Base-by-base conservation (phyloP, 441 rosid species). In the Dalechampia spathulata region DNA sequence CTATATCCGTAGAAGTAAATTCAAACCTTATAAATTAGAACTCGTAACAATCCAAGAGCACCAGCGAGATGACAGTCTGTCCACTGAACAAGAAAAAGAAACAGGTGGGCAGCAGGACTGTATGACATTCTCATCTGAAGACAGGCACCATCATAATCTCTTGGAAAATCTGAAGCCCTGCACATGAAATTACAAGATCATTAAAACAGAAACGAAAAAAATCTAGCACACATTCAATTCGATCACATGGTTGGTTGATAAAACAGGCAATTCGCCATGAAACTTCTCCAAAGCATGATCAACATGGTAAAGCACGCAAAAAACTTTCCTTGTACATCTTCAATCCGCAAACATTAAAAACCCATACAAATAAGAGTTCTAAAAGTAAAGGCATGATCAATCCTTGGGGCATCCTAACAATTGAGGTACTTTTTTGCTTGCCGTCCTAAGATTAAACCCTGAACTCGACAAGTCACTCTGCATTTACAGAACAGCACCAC, bases 71-170 rank as follows among this genome's bases (percentile, higher is more conserved):
- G 64, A 61, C 84, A 83, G 57, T 83, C 90, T 19, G 86, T 78
- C 90, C 90, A 83, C 27, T 78, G 90, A 68, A 83, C 81, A 9
- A 80, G 67, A 64, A 78, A 83, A 25, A 80, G 86, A 67, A 83
- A 80, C 20, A 83, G 61, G 62, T 78, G 83, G 3, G 90, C 90
- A 57, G 82, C 86, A 19, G 90, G 82, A 72, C 86, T 78, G 58
- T 80, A 83, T 10, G 86, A 83, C 78, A 83, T 71, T 68, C 90
- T 71, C 90, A 83, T 80, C 60, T 83, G 90, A 66, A 83, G 73
- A 64, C 86, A 80, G 32, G 86, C 83, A 26, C 85, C 90, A 52
- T 80, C 86, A 42, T 66, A 80, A 30, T 78, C 86, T 61, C 81
- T 65, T 0, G 83, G 77, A 58, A 71, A 75, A 75, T 81, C 86